Evolutionary conservation across 768 basidiomycete species (phyloP).

Genomic region (Strobilomyces dryophilus): DNA sequence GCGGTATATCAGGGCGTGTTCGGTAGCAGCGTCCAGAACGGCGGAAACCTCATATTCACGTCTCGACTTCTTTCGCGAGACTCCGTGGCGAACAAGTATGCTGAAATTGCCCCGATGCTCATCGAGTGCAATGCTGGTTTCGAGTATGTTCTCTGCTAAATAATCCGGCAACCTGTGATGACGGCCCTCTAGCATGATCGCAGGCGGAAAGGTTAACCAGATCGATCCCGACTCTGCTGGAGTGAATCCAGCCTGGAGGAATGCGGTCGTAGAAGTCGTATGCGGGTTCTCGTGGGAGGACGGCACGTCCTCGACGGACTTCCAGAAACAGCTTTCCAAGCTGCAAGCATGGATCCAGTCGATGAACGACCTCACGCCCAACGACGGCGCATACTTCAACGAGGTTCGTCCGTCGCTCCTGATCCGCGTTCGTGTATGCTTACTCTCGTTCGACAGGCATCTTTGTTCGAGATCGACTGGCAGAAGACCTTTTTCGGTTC

Average conservation of each 20-base stretch:
- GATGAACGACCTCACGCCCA: too few species aligned
- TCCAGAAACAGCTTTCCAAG: too few species aligned
- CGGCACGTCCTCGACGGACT: too few species aligned
- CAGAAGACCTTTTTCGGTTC: too few species aligned
- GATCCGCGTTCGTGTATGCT: too few species aligned
- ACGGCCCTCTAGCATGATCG: conserved; percentile 30
- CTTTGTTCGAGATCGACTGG: too few species aligned
- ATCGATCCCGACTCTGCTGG: conserved; percentile 37
- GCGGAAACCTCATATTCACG: conserved; percentile 1
- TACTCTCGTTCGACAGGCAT: too few species aligned
- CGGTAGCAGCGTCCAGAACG: neutral
- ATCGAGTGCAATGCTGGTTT: conserved; percentile 1
- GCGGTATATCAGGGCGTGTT: neutral
- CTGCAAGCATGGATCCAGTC: too few species aligned
- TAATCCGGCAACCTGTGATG: neutral
- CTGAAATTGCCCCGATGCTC: conserved; percentile 3
- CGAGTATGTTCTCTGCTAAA: conserved; percentile 1
- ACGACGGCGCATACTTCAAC: too few species aligned
- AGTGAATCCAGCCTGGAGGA: conserved; percentile 46
- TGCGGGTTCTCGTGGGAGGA: conserved; percentile 16
- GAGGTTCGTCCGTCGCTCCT: too few species aligned
- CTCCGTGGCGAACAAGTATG: conserved; percentile 1
- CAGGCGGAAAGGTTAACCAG: conserved; percentile 40
- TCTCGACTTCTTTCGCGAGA: conserved; percentile 10
- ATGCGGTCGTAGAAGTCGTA: conserved; percentile 32